These are phyloP conservation scores for Ulota crispa DNA, from an alignment of 225 moss, liverwort and hornwort genomes.

Conservation along the genomic window DNA sequence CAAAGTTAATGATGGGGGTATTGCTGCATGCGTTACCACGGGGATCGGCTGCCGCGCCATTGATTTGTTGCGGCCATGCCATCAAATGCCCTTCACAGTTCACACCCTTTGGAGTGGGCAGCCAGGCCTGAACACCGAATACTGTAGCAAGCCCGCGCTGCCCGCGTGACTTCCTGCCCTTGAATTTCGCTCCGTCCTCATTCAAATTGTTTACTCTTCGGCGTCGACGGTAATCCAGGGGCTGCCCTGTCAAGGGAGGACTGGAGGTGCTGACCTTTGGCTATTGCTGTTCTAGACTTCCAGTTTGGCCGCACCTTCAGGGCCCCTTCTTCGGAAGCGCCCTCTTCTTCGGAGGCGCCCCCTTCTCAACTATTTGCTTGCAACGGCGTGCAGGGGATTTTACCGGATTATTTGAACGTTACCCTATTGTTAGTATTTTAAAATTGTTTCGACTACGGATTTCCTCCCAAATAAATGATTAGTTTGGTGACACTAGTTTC, in stretches of 20 bases:
- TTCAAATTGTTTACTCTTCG: background rate
- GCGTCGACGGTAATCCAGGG: background rate
- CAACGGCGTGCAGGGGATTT: background rate
- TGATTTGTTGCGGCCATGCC: background rate
- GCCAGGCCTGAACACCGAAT: background rate
- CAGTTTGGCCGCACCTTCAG: background rate
- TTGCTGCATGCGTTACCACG: background rate
- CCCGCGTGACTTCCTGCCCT: background rate
- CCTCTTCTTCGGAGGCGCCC: too few species aligned
- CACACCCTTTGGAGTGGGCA: background rate
- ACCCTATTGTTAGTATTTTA: too few species aligned
- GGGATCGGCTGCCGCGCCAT: background rate
- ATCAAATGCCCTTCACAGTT: background rate
- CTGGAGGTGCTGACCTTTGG: constrained; percentile 4
- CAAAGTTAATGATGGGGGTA: background rate
- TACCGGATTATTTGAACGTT: too few species aligned
- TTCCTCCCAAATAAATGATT: too few species aligned
- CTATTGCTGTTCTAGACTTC: background rate
- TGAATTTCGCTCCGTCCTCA: background rate
- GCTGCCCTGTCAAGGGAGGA: background rate
- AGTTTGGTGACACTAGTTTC: too few species aligned
- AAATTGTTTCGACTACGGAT: too few species aligned
- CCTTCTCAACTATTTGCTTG: background rate
- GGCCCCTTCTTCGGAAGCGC: background rate
- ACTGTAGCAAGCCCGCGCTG: background rate